Base-by-base conservation (phyloP, 2,329 filamentous ascomycete species). In the Boeremia exigua region DNA sequence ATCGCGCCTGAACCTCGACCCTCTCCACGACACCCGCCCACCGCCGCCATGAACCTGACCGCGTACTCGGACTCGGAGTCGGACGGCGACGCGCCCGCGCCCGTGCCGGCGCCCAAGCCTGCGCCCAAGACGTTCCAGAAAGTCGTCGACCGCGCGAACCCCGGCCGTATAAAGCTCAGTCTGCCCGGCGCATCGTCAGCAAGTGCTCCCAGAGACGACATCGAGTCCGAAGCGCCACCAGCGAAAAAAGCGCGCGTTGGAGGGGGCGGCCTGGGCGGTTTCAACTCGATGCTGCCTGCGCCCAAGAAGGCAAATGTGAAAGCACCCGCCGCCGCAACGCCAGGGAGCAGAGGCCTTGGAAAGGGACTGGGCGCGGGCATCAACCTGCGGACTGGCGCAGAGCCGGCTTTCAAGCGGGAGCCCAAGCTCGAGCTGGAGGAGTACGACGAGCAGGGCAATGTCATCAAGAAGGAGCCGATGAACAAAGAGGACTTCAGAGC, bases 281-380 rank as follows among this genome's bases (percentile, higher is more conserved):
- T 97, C 79, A 95, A 94, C 72, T 88, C 92, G 2, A 86, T 96
- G 63, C 82, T 98, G 17, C 94, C 94, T 2, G 82, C 93, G 25
- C 93, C 94, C 0, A 98, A 96, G 71, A 80, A 82, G 56, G 65
- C 78, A 39, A 69, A 58, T 32, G 62, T 59, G 36, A 56, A 66
- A 29, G 57, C 61, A 36, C 52, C 68, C 10, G 50, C 61, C 61
- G 66, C 54, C 60, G 54, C 68, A 66, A 39, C 63, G 30, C 51
- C 61, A 7, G 71, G 65, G 32, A 74, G 63, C 70, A 73, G 59
- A 65, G 75, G 66, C 36, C 66, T 65, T 60, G 74, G 70, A 57
- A 74, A 59, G 54, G 70, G 61, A 57, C 80, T 69, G 71, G 83
- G 65, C 75, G 82, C 83, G 30, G 84, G 87, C 1, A 81, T 96